Conservation (phyloP, 192 early-diverging fungal species). For the Irineochytrium annulatum region DNA sequence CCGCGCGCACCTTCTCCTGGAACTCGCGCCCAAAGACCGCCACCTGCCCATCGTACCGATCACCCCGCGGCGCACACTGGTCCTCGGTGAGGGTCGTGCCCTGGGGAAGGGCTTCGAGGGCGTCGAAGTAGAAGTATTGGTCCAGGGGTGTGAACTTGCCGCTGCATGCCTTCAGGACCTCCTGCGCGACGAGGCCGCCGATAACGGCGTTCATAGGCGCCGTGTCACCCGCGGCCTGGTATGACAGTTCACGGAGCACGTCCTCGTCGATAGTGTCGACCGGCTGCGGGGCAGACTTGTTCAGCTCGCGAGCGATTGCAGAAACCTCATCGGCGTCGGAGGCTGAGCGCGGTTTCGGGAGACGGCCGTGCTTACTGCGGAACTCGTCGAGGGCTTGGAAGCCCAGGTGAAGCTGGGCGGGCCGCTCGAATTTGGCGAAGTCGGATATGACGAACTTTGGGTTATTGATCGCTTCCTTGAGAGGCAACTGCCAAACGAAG, state of each 20-base stretch:
- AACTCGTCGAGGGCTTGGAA: slow-evolving; percentile 93
- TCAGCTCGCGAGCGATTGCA: slow-evolving; percentile 65
- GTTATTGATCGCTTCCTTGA: slow-evolving; percentile 67
- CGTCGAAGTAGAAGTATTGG: slow-evolving; percentile 96
- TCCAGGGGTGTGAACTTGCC: slow-evolving; percentile 92
- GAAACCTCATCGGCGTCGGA: slow-evolving; percentile 79
- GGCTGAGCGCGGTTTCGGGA: slow-evolving; percentile 83
- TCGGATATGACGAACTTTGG: slow-evolving; percentile 89
- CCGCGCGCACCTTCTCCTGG: slow-evolving; percentile 80
- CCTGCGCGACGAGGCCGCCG: slow-evolving; percentile 95
- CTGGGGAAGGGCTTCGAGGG: slow-evolving; percentile 89
- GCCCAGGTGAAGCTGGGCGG: slow-evolving; percentile 82
- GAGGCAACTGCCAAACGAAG: slow-evolving; percentile 45
- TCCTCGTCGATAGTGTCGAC: slow-evolving; percentile 73
- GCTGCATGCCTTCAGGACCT: slow-evolving; percentile 96
- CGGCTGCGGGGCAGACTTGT: slow-evolving; percentile 60
- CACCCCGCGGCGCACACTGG: slow-evolving; percentile 68
- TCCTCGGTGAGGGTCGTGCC: slow-evolving; percentile 63
- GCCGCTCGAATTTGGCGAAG: slow-evolving; percentile 98
- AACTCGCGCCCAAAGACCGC: slow-evolving; percentile 93
- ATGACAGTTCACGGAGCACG: slow-evolving; percentile 81
- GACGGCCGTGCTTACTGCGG: slow-evolving; percentile 47
- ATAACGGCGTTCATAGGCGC: slow-evolving; percentile 94
- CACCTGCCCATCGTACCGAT: slow-evolving; percentile 94
- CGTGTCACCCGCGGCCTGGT: slow-evolving; percentile 83